Percentiles rank a stretch among this genome's conserved stretches.
Evolutionary conservation across 208 protist genomes (phyloP).

Genomic region (Leishmania gerbilli): DNA sequence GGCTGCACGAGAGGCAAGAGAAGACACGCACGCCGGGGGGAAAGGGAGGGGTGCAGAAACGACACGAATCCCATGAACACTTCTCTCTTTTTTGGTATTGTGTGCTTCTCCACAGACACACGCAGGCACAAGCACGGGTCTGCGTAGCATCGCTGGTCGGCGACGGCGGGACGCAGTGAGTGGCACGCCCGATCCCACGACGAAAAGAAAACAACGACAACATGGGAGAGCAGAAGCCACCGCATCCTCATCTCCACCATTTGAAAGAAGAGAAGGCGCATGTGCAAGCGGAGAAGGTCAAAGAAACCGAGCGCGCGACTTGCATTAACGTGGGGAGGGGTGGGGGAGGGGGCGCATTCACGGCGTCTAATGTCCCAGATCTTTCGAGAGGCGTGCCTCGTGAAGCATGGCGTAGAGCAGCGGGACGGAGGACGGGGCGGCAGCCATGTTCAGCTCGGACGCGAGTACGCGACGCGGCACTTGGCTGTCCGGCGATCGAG

Average conservation of each 20-base stretch:
- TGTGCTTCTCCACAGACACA: not conserved
- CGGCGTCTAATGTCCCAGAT: slow-evolving; percentile 26
- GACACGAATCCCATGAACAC: not conserved
- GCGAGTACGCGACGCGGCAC: slow-evolving; percentile 75
- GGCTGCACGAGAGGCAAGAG: not conserved
- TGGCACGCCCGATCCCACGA: not conserved
- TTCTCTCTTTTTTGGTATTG: not conserved
- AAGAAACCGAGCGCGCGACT: not conserved
- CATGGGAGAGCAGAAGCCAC: not conserved
- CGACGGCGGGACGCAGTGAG: not conserved
- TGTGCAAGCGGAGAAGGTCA: not conserved
- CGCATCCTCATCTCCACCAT: not conserved
- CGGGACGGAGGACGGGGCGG: slow-evolving; percentile 67
- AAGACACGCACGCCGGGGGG: not conserved
- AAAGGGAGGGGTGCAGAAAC: no score
- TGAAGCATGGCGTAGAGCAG: slow-evolving; percentile 87
- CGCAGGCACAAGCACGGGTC: not conserved
- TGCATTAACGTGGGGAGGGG: not conserved
- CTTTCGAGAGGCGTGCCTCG: slow-evolving; percentile 57
- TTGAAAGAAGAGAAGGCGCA: not conserved
- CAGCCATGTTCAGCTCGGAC: slow-evolving; percentile 72
- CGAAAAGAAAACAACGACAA: not conserved
- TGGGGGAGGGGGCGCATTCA: not conserved
- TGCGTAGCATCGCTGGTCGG: not conserved
- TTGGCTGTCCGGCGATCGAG: slow-evolving; percentile 43